Conservation (phyloP, 768 basidiomycete genomes). For the Brasilioporus rufonigricans region DNA sequence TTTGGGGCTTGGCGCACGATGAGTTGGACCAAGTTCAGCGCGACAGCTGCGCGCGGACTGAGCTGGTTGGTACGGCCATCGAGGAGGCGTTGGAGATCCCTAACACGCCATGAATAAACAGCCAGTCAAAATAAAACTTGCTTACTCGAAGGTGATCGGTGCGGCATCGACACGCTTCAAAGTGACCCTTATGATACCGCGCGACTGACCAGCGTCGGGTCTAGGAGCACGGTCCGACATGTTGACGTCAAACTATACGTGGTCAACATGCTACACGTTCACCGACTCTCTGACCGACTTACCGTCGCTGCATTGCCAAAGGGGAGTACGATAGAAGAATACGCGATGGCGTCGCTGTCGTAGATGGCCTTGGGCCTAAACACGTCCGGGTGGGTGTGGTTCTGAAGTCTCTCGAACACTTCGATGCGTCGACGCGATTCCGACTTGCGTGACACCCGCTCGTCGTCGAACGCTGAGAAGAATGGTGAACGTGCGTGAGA, state of each 20-base stretch:
- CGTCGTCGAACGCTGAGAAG: conserved; percentile 19
- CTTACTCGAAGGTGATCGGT: conserved; percentile 37
- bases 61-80: conserved; percentile 24
- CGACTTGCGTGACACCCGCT: background rate
- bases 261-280: background rate
- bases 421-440: conserved; percentile 29
- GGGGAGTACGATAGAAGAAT: conserved; percentile 32
- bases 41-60: conserved; percentile 31
- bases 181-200: conserved; percentile 31
- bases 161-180: conserved; percentile 40
- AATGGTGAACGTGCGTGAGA: background rate
- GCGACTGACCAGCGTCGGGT: conserved; percentile 9
- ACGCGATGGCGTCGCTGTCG: conserved; percentile 45
- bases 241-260: conserved; percentile 35
- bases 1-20: conserved; percentile 48
- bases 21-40: conserved; percentile 47
- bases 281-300: conserved; percentile 3
- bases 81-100: conserved; percentile 26
- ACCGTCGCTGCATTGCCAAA: conserved; percentile 34
- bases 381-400: conserved; percentile 26
- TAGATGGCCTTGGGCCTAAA: conserved; percentile 47
- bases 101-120: conserved; percentile 2
- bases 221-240: conserved; percentile 28
- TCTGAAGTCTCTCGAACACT: conserved; percentile 37
- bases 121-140: background rate